phyloP scores from a whole-genome alignment of 768 basidiomycete species.

The Phylloporus scabripes region DNA sequence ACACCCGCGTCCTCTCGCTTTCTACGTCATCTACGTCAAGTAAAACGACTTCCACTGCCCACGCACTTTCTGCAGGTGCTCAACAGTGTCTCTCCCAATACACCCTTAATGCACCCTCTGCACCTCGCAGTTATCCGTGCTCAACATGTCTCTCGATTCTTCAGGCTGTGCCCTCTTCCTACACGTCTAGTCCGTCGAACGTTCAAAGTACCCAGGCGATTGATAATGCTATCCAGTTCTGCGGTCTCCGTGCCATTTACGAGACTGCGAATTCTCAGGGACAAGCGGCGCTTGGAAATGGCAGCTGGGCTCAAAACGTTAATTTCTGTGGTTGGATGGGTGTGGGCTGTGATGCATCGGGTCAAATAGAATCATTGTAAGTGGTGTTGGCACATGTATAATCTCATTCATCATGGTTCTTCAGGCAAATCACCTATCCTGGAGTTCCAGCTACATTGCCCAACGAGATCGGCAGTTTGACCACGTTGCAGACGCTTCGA shows the following conservation, averaged over 20 bases:
- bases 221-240: conserved; percentile 41
- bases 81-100: conserved; percentile 44
- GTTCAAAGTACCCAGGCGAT: conserved; percentile 31
- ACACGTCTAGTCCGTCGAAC: conserved; percentile 25
- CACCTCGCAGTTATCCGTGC: conserved; percentile 43
- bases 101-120: conserved; percentile 39
- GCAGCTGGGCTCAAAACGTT: conserved; percentile 42
- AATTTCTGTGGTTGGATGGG: conserved; percentile 46
- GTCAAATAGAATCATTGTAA: conserved; percentile 38
- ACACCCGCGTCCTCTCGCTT: conserved; percentile 31
- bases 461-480: conserved; percentile 36
- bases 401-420: not conserved
- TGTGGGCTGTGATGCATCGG: conserved; percentile 38
- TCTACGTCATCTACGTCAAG: conserved; percentile 8
- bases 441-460: conserved; percentile 44
- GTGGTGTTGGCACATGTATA: conserved; percentile 11
- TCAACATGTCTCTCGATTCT: conserved; percentile 40
- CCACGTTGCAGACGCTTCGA: conserved; percentile 33
- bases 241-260: conserved; percentile 41
- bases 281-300: conserved; percentile 36
- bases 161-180: conserved; percentile 34
- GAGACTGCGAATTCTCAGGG: conserved; percentile 34
- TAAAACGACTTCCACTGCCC: conserved; percentile 22
- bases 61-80: conserved; percentile 33
- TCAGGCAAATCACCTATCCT: conserved; percentile 39